A percentile compares a stretch with the other conserved stretches of the same genome.
Evolutionary conservation across 202 grass and related monocot genomes (phyloP).

Genomic region (Panicum hallii): DNA sequence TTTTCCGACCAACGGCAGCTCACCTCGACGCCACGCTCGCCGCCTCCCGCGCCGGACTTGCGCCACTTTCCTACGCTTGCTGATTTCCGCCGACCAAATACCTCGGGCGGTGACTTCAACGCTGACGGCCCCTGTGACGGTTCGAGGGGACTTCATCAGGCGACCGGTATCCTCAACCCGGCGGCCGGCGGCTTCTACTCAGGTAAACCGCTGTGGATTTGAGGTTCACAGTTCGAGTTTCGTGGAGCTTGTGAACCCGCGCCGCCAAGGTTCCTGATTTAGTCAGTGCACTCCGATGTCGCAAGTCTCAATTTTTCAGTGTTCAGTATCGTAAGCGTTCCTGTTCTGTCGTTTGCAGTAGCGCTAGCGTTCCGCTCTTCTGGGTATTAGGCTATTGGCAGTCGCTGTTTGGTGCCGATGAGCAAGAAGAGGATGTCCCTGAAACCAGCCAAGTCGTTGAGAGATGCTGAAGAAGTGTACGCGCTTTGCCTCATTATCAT

Average conservation of each 20-base stretch:
- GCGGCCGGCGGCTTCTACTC: not conserved
- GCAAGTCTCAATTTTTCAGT: not conserved
- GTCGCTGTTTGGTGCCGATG: constrained; percentile 35
- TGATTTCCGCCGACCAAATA: not conserved
- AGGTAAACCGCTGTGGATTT: not conserved
- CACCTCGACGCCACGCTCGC: not conserved
- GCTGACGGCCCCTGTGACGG: not conserved
- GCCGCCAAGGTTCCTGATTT: not conserved
- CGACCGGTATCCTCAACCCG: not conserved
- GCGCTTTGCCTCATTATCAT: not conserved
- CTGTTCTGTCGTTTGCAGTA: not conserved
- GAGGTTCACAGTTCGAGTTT: not conserved
- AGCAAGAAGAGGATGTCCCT: constrained; percentile 56
- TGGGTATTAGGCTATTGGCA: not conserved
- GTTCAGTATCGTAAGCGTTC: too few relatives aligned
- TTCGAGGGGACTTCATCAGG: not conserved
- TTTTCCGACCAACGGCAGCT: not conserved
- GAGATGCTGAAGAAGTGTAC: constrained; percentile 54
- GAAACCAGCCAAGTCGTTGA: constrained; percentile 45
- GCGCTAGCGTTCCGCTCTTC: not conserved
- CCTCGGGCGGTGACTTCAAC: not conserved
- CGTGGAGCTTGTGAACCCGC: not conserved
- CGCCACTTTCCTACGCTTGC: not conserved
- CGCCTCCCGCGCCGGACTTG: not conserved
- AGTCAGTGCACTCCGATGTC: not conserved